A percentile compares a stretch with the other conserved stretches of the same genome.
Conservation (phyloP, 2,329 filamentous ascomycete genomes). For the Calonectria henricotiae region DNA sequence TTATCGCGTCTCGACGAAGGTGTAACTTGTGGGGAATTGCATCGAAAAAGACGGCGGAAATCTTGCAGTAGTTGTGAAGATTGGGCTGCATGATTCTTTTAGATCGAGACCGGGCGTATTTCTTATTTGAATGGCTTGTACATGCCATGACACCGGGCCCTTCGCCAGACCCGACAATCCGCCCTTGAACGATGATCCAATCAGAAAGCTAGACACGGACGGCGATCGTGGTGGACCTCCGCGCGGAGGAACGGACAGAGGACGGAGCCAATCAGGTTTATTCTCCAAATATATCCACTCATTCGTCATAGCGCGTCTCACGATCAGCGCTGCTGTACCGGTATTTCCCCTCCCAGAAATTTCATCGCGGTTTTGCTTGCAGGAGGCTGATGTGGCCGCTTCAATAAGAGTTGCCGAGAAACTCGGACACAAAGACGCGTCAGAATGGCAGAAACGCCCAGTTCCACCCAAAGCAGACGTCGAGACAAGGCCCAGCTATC, state of each 20-base stretch:
- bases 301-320: slow-evolving; percentile 2
- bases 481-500: slow-evolving; percentile 19
- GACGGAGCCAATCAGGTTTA: slow-evolving; percentile 11
- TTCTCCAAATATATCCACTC: neutral
- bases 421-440: neutral
- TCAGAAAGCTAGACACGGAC: neutral
- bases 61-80: neutral
- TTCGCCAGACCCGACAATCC: slow-evolving; percentile 7
- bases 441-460: slow-evolving; percentile 8
- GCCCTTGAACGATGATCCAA: neutral
- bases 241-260: slow-evolving; percentile 19
- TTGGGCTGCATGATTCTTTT: neutral
- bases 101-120: neutral
- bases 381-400: too few species aligned
- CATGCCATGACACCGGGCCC: neutral
- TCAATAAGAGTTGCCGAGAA: neutral
- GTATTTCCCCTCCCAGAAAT: slow-evolving; percentile 20
- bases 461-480: slow-evolving; percentile 6
- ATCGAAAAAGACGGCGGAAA: neutral
- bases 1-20: neutral
- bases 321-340: neutral
- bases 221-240: slow-evolving; percentile 12
- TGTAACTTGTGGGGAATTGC: neutral
- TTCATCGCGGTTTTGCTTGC: neutral
- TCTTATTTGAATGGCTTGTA: slow-evolving; percentile 18